A percentile compares a stretch with the other conserved stretches of the same genome.
These are phyloP conservation scores for Ricinus communis DNA, from an alignment of 345 rosid genomes.

Conservation along the genomic window DNA sequence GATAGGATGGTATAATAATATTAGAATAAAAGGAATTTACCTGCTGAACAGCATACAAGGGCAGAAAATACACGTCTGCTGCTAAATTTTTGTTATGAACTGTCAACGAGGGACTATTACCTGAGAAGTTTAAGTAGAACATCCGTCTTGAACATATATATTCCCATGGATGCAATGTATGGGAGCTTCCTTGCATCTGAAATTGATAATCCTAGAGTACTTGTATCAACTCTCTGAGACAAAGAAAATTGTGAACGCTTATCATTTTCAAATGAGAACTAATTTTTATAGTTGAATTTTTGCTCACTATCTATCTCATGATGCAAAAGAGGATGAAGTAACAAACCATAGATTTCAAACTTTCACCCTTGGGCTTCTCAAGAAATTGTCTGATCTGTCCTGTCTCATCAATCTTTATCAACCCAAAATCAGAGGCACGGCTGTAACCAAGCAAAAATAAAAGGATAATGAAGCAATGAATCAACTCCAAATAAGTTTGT, in stretches of 20 bases:
- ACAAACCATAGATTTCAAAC: conserved; percentile 70
- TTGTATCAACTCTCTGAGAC: conserved; percentile 65
- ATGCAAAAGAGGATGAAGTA: conserved; percentile 1
- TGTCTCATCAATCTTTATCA: conserved; percentile 68
- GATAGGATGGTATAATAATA: background rate
- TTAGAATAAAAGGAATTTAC: background rate
- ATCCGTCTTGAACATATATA: conserved; percentile 75
- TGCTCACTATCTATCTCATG: background rate
- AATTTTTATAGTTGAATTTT: background rate
- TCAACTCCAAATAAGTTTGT: background rate
- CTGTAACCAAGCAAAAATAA: conserved; percentile 34
- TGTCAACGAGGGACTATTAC: conserved; percentile 15
- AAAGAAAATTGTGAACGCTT: conserved; percentile 4
- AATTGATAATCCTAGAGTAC: conserved; percentile 54
- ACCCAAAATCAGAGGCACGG: conserved; percentile 75
- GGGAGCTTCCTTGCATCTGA: conserved; percentile 56
- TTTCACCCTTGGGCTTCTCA: conserved; percentile 72
- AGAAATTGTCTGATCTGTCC: conserved; percentile 60
- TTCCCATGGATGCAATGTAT: conserved; percentile 88
- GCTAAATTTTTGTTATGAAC: background rate
- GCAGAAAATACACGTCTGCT: background rate
- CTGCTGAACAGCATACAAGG: background rate
- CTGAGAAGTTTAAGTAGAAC: conserved; percentile 65
- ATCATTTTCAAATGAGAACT: conserved; percentile 2
- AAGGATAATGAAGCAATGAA: background rate